Base-by-base conservation (phyloP, 805 yeast species). In the Diddensiella caesifluorescens region DNA sequence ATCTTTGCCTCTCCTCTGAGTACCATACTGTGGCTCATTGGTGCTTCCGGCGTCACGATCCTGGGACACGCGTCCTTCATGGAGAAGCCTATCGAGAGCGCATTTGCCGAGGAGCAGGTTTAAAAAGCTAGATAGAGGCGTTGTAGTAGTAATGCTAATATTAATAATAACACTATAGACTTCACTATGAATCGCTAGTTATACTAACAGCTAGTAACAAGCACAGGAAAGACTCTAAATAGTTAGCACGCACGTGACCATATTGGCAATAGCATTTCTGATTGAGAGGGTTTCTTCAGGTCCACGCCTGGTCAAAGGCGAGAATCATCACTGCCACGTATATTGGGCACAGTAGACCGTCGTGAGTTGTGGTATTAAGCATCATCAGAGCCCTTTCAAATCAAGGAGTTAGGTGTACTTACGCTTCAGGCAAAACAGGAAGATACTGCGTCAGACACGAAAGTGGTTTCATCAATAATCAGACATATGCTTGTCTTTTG, bases 401-500 rank as follows among this genome's bases (percentile, higher is more conserved):
- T 16, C 18, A 29, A 19, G 13, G 12, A 16, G 15, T 25, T 30
- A 25, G 30, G 36, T 23, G 22, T 39, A 47, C 57, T 41, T 47
- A 50, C 52, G 39, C 23, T 16, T 37, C 19, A 20, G 36, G 21
- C 18, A 21, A 37, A 12, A 7, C 6, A 34, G 25, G 35, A 29
- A n/a, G 18, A 16, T 34, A 28, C 34, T 38, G 53, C 54, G 65
- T 77, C 83, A 76, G 82, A 75, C 80, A 57, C 61, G 69, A 75
- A 77, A 70, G 64, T 72, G 62, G 67, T 76, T 62, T 77, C 88
- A 69, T 76, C 87, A 68, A 61, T 54, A 67, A 64, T 88, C 95
- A 80, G 97, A 88, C 95, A 89, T 89, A 89, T 89, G 97, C 97
- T 89, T 89, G 97, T 89, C 95, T 65, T 29, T 63, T 67, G 21